These are phyloP conservation scores for Botrytis byssoidea DNA, from an alignment of 2,329 filamentous ascomycete species.

Conservation along the genomic window DNA sequence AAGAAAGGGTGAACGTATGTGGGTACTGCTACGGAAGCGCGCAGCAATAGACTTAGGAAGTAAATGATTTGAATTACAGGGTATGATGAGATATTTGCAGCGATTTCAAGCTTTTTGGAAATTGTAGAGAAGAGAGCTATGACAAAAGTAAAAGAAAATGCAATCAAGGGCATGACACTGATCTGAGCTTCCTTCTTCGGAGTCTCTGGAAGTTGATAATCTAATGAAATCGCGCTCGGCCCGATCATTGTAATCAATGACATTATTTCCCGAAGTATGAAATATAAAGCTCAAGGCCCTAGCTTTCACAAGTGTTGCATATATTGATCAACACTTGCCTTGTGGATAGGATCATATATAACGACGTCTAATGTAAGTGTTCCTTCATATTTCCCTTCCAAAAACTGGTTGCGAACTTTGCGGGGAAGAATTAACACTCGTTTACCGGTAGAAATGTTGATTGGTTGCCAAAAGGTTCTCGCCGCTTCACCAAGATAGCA, in stretches of 20 bases:
- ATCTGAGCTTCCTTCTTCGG: slow-evolving; percentile 30
- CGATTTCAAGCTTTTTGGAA: not conserved
- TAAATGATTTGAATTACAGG: not conserved
- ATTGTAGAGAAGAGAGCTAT: not conserved
- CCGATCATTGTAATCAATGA: slow-evolving; percentile 1
- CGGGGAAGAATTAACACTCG: not conserved
- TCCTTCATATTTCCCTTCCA: not conserved
- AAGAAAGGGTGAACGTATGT: slow-evolving; percentile 8
- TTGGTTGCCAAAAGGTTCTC: not conserved
- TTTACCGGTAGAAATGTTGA: not conserved
- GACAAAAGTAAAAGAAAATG: slow-evolving; percentile 5
- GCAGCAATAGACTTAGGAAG: not conserved
- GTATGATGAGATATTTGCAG: not conserved
- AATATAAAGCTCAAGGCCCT: not conserved
- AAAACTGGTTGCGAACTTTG: not conserved
- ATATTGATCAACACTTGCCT: not conserved
- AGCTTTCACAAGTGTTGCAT: not conserved
- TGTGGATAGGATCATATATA: not conserved
- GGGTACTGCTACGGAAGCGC: not conserved
- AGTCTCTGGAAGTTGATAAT: slow-evolving; percentile 24
- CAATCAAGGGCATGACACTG: not conserved
- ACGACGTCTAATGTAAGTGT: not conserved
- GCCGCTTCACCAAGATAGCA: not conserved
- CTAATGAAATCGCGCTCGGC: not conserved
- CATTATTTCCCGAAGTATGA: not conserved